Percentiles rank a stretch among this genome's conserved stretches.
Conservation (phyloP, 768 basidiomycete genomes). For the Suillus variegatus region DNA sequence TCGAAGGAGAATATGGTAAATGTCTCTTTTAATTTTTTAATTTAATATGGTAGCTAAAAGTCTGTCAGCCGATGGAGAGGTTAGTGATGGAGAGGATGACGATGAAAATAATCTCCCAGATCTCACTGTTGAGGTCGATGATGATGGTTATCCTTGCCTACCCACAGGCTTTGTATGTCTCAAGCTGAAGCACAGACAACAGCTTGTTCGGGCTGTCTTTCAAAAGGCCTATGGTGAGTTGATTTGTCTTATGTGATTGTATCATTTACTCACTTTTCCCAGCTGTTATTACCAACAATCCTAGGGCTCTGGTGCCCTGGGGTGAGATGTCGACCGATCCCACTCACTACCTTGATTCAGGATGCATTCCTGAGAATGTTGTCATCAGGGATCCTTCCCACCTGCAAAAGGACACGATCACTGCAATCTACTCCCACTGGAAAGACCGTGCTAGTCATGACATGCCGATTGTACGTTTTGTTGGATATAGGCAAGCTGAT, state of each 20-base stretch:
- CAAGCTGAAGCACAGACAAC: no score
- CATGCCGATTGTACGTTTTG: background rate
- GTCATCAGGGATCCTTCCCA: background rate
- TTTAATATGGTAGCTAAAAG: background rate
- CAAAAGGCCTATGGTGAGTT: background rate
- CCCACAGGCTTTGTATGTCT: no score
- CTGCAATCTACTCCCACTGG: background rate
- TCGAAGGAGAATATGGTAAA: background rate
- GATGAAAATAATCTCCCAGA: background rate
- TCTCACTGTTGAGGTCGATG: background rate
- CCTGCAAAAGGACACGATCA: background rate
- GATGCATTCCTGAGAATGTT: background rate
- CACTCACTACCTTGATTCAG: background rate
- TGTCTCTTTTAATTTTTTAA: background rate
- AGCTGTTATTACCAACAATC: background rate
- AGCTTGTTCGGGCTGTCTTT: background rate
- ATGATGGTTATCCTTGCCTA: no score
- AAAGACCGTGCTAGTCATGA: background rate
- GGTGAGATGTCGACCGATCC: background rate
- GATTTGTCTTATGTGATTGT: background rate
- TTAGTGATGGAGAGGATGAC: background rate
- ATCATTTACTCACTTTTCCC: background rate
- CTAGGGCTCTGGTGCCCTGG: background rate
- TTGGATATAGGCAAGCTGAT: background rate
- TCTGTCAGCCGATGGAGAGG: background rate